These are phyloP conservation scores for Fusarium annulatum DNA, from an alignment of 2,329 filamentous ascomycete genomes.

Conservation along the genomic window DNA sequence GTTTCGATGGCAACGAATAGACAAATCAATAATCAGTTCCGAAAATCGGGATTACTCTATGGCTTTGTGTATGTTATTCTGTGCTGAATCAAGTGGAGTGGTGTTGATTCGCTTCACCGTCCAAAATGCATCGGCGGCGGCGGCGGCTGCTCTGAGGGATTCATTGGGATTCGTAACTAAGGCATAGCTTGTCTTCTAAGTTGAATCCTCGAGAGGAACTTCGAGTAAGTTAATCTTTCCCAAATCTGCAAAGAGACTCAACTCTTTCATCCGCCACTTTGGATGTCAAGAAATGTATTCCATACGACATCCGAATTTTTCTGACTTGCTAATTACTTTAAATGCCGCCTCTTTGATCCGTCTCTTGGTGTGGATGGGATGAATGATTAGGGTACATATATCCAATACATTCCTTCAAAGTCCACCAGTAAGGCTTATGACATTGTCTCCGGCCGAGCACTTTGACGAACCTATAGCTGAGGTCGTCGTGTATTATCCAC, in stretches of 20 bases:
- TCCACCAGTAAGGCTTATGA: background rate
- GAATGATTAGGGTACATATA: background rate
- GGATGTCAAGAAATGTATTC: background rate
- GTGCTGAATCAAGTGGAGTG: background rate
- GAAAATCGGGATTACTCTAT: conserved; percentile 13
- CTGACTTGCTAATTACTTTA: background rate
- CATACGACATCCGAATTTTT: background rate
- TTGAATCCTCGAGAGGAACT: background rate
- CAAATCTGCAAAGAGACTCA: background rate
- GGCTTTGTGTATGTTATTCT: conserved; percentile 1
- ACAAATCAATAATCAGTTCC: conserved; percentile 1
- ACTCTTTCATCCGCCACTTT: background rate
- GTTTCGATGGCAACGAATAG: background rate
- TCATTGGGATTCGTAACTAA: background rate
- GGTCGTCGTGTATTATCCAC: background rate
- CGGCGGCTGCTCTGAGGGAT: background rate
- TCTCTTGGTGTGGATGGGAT: background rate
- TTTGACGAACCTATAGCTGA: background rate
- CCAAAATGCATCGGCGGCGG: background rate
- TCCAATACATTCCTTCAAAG: background rate
- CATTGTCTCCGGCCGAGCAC: background rate
- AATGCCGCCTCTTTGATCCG: background rate
- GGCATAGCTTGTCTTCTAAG: background rate
- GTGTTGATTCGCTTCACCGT: background rate
- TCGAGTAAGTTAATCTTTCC: background rate